Evolutionary conservation across 768 basidiomycete species (phyloP), one percentile per base, ranked within the genome.

Genomic region (Amanita polypyramis): DNA sequence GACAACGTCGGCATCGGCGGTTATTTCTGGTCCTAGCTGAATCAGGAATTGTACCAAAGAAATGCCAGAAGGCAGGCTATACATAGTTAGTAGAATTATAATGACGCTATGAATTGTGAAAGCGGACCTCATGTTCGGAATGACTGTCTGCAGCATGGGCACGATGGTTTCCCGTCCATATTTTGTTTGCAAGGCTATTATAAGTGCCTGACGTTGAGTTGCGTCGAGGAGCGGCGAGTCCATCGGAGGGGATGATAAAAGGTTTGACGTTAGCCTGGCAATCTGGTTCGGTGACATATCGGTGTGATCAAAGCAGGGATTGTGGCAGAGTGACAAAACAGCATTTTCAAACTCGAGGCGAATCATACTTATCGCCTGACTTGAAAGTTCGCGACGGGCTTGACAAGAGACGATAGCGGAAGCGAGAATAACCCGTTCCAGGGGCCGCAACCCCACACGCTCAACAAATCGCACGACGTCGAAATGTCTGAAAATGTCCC

Each of bases 391-490:
- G 57, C 71, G 73, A 44, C 67, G 67, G 51, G 65, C 70, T 32
- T 80, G 73, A 43, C 77, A 71, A 32, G 82, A 77, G 50, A 84
- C 71, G 52, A 92, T 76, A 43, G 87, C 79, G 17, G 86, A 77
- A 27, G 82, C 80, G 19, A 92, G 73, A 30, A 93, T 76, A 49
- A 93, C 69, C 43, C 79, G 75, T 65, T 92, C 90, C 48, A 92
- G 75, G 15, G 90, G 77, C 38, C 82, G 77, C 38, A 93, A 72
- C 44, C 85, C 85, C 34, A 90, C 70, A 51, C 89, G 80, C 70
- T 92, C 86, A 51, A 77, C 75, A 58, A 92, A 92, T 67, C 86
- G 79, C 51, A 77, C 66, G 43, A 94, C 74, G 72, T 91, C 88
- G 57, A 93, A 91, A 57, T 82, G 74, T 49, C 85, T 77, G 62